Evolutionary conservation across 1,139 yeast species (phyloP), one percentile per base, ranked within the genome.

Genomic region (Pneumocystis wakefieldiae): DNA sequence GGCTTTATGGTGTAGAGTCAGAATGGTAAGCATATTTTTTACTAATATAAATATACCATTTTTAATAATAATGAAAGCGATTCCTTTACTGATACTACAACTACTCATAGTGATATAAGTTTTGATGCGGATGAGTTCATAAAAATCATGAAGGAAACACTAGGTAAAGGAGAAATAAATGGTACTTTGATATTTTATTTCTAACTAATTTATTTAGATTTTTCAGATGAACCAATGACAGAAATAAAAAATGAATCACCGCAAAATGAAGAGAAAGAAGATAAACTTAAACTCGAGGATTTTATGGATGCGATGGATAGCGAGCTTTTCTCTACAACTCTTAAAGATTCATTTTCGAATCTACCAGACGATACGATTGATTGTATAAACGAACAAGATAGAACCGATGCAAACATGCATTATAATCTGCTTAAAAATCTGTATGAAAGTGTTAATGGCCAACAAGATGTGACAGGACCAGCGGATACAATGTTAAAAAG

Each of bases 71-170:
- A 41, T 15, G 70, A 70, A 29, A 70, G 69, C 1, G 70, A 68
- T n/a, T 69, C 66, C 2, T 68, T 66, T 41, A 71, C 68, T 14
- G 66, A 66, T 10, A 65, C 59, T 14, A 65, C 65, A 1, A 71
- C 70, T 1, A 67, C 66, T 2, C 67, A 67, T 24, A 67, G 42
- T 17, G 75, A 75, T 58, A 72, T 76, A 5, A 78, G 73, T 61
- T 79, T 83, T 15, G 81, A 80, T 68, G 85, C 82, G 65, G 88
- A 84, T 69, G 87, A 83, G 69, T 82, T 83, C 71, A 78, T 83
- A 70, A 86, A 83, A 70, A 82, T 76, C 70, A 80, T 83, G 41
- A 77, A 77, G 63, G 80, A 81, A 55, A 87, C 83, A 0, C 70
- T 83, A 57, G 61, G 42, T 68, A 62, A 65, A 70, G 32, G 65